These are phyloP conservation scores for Fusarium sp. DNA, from an alignment of 2,329 filamentous ascomycete species.

Conservation along the genomic window DNA sequence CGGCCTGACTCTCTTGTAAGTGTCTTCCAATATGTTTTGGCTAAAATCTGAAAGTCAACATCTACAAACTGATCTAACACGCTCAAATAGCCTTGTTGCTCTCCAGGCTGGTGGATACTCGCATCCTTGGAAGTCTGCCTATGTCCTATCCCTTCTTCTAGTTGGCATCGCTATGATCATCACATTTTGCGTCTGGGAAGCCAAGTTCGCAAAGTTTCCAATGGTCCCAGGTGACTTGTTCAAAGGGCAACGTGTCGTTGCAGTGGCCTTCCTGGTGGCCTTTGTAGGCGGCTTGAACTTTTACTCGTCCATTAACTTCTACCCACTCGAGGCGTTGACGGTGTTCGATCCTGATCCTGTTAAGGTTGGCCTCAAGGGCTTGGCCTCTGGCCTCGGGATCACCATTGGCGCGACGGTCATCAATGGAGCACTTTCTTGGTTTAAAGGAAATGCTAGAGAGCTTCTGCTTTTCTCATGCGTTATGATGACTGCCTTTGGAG, in stretches of 20 bases:
- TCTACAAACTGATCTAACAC: neutral
- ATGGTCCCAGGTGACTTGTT: neutral
- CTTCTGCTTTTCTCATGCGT: neutral
- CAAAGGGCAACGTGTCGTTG: neutral
- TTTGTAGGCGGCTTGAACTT: neutral
- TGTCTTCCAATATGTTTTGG: accelerated
- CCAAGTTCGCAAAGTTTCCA: neutral
- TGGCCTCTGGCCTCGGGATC: neutral
- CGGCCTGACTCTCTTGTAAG: neutral
- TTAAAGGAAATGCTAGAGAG: neutral
- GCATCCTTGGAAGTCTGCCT: neutral
- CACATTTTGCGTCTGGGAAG: neutral
- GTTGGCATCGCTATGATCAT: neutral
- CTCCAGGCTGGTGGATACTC: neutral
- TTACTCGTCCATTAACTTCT: neutral
- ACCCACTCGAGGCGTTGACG: neutral
- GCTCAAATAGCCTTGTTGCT: neutral
- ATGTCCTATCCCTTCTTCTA: neutral
- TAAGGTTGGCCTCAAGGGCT: neutral
- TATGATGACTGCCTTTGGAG: neutral
- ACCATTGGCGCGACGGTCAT: neutral
- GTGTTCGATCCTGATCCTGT: neutral
- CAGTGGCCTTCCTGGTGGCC: neutral
- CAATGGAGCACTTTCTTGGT: neutral
- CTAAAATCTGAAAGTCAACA: too few relatives aligned